Percentiles rank a stretch among this genome's conserved stretches.
Conservation (phyloP, 2,329 filamentous ascomycete species). For the Eurotiales sp. region DNA sequence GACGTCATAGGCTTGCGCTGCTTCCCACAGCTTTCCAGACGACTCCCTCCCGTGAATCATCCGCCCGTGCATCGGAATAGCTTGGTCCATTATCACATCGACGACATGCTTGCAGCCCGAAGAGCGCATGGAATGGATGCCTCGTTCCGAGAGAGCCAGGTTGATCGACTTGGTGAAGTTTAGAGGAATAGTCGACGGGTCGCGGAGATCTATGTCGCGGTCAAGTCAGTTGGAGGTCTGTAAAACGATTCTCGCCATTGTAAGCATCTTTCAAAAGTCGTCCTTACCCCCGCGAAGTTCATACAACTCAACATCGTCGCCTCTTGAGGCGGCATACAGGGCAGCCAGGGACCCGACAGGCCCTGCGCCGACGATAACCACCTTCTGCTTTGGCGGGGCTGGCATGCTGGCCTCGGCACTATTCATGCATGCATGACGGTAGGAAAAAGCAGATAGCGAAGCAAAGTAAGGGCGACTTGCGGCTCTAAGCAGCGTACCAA, state of each 20-base stretch:
- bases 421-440: neutral
- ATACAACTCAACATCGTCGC: conserved; percentile 88
- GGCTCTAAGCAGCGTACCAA: too few species aligned
- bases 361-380: conserved; percentile 83
- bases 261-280: neutral
- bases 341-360: conserved; percentile 90
- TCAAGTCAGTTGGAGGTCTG: neutral
- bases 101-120: conserved; percentile 65
- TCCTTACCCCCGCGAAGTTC: conserved; percentile 82
- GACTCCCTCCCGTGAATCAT: conserved; percentile 82
- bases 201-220: conserved; percentile 70
- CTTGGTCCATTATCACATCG: conserved; percentile 68
- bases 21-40: conserved; percentile 66
- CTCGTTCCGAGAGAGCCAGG: conserved; percentile 85
- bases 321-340: conserved; percentile 83
- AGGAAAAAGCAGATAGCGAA: neutral
- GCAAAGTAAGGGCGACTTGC: too few species aligned
- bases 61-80: conserved; percentile 89
- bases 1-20: conserved; percentile 84
- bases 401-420: too few species aligned
- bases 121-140: conserved; percentile 79
- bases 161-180: conserved; percentile 99
- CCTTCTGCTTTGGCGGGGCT: conserved; percentile 53
- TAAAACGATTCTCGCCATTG: neutral
- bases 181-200: conserved; percentile 74